Conservation (phyloP, 768 basidiomycete species). For the Kwoniella europaea region DNA sequence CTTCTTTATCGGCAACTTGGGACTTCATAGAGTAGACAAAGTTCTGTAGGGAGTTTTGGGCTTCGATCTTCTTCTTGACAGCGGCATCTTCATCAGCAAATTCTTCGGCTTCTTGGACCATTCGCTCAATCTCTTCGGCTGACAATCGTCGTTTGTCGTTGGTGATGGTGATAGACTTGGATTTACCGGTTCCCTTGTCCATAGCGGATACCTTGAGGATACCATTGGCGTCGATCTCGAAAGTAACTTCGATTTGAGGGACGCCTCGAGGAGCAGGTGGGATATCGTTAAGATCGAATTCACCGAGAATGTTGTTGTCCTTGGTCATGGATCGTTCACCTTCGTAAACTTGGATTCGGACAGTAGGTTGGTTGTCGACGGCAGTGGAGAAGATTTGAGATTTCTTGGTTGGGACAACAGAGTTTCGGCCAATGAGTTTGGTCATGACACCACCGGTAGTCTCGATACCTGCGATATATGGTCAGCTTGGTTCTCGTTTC, state of each 20-base stretch:
- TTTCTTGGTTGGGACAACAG: constrained; percentile 58
- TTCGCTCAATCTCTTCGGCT: constrained; percentile 97
- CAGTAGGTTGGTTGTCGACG: constrained; percentile 60
- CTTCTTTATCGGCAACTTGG: constrained; percentile 83
- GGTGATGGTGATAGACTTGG: constrained; percentile 61
- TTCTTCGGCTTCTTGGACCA: constrained; percentile 93
- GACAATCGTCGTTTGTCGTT: constrained; percentile 92
- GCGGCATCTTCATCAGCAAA: constrained; percentile 61
- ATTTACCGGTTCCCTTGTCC: constrained; percentile 97
- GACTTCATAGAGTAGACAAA: constrained; percentile 78
- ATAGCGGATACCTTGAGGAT: constrained; percentile 93
- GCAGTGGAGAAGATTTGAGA: constrained; percentile 60
- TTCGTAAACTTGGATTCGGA: constrained; percentile 65
- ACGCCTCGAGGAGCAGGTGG: constrained; percentile 97
- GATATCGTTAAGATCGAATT: constrained; percentile 96
- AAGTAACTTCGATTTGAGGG: constrained; percentile 96
- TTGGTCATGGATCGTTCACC: constrained; percentile 98
- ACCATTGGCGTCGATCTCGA: constrained; percentile 82
- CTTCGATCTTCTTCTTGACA: constrained; percentile 61
- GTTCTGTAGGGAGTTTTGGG: constrained; percentile 58
- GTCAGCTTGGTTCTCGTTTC: constrained; percentile 19
- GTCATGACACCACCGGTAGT: constrained; percentile 99
- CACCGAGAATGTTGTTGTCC: constrained; percentile 98
- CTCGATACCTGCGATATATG: constrained; percentile 87
- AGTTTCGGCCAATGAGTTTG: constrained; percentile 70